Evolutionary conservation across 139 green algal species (phyloP).

Genomic region (Zygnema circumcarinatum): DNA sequence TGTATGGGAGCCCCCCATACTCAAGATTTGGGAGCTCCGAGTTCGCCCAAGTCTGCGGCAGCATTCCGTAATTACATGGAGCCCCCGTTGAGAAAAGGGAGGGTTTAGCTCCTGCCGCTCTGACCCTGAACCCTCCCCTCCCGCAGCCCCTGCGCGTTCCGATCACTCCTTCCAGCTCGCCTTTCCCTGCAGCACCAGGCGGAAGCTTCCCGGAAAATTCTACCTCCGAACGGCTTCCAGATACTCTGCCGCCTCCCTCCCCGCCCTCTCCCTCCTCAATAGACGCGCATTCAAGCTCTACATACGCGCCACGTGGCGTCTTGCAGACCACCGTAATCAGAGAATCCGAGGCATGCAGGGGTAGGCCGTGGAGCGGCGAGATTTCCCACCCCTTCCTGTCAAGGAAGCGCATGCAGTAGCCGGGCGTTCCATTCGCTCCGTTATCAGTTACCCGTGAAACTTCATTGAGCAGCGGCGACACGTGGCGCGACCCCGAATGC

Average conservation of each 20-base stretch:
- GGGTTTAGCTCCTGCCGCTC: neutral
- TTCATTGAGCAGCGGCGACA: neutral
- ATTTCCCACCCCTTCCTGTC: slow-evolving; percentile 4
- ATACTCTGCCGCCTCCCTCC: neutral
- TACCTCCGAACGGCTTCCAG: neutral
- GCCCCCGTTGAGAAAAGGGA: neutral
- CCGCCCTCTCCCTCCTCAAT: neutral
- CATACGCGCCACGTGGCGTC: slow-evolving; percentile 15
- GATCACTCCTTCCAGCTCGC: neutral
- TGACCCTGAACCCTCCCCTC: neutral
- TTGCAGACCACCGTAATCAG: slow-evolving; percentile 38
- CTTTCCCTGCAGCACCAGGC: neutral
- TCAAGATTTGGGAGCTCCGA: neutral
- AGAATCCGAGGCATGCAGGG: slow-evolving; percentile 12
- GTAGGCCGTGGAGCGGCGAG: slow-evolving; percentile 36
- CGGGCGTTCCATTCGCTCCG: neutral
- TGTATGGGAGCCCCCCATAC: slow-evolving; percentile 22
- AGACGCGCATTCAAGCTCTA: slow-evolving; percentile 1
- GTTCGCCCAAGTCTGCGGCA: slow-evolving; percentile 42
- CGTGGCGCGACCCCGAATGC: neutral
- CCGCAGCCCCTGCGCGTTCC: neutral
- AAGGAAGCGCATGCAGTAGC: neutral
- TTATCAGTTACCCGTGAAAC: neutral
- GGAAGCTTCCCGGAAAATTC: too few relatives aligned
- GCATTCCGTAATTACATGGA: slow-evolving; percentile 21